Evolutionary conservation across 2,329 filamentous ascomycete species (phyloP).

Genomic region (Colletotrichum simmondsii): DNA sequence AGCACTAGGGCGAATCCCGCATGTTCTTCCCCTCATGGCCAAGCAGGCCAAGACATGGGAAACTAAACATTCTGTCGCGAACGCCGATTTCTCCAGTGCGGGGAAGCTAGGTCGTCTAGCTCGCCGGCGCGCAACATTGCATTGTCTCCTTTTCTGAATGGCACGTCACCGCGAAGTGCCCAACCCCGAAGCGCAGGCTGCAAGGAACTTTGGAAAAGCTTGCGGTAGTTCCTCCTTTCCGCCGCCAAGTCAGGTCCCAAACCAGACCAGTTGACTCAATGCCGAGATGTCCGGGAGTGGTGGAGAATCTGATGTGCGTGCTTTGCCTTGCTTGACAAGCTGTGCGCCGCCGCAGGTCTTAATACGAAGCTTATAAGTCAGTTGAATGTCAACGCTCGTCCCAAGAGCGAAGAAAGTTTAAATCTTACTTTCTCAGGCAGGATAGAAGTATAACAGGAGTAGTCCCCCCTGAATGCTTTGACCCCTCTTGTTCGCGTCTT

Average conservation of each 20-base stretch:
- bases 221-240: neutral
- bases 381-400: conserved; percentile 29
- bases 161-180: conserved; percentile 11
- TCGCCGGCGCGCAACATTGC: conserved; percentile 25
- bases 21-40: neutral
- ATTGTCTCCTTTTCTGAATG: neutral
- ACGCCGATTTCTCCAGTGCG: neutral
- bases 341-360: conserved; percentile 3
- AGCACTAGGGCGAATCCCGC: conserved; percentile 4
- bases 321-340: conserved; percentile 2
- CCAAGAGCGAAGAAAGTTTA: conserved; percentile 20
- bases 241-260: neutral
- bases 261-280: conserved; percentile 22
- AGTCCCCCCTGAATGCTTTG: conserved; percentile 6
- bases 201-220: conserved; percentile 23
- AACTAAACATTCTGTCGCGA: conserved; percentile 14
- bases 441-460: conserved; percentile 15
- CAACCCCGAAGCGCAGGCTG: neutral
- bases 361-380: conserved; percentile 3
- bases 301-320: conserved; percentile 12
- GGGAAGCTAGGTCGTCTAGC: conserved; percentile 7
- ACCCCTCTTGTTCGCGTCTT: conserved; percentile 29
- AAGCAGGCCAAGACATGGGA: conserved; percentile 28
- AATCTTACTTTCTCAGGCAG: conserved; percentile 4
- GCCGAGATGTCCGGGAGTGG: conserved; percentile 25